Evolutionary conservation across 306 rosid species (phyloP), one percentile per base, ranked within the genome.

Genomic region (Trichosanthes cucumerina): DNA sequence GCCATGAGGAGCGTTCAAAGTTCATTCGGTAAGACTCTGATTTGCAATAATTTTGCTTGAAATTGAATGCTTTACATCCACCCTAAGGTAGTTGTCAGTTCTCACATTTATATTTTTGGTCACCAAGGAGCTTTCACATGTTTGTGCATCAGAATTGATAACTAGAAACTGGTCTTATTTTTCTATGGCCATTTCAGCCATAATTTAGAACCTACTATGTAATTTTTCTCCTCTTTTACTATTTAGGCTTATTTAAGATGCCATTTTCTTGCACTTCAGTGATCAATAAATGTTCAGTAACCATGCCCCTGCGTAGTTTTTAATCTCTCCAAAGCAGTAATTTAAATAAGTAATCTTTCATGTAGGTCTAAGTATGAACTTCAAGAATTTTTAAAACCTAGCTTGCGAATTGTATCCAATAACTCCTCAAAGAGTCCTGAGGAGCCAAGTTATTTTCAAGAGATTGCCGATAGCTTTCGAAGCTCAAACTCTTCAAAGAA

Each of bases 331-430:
- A 53, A 38, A 41, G 41, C 5, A 8, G 39, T 77, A 38, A 43
- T 52, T 26, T 60, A 59, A 50, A 15, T 78, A 13, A 19, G 26
- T 18, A 44, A 39, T 83, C 74, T 80, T 80, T 80, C 41, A 38
- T 85, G 82, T 82, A 95, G 99, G 87, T 86, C 96, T 65, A 95
- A 95, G 79, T 95, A 95, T 84, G 99, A 95, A 85, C 76, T 80
- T 69, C 99, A 95, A 86, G 96, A 87, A 73, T 95, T 95, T 85
- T 81, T 95, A 88, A 95, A 95, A 85, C 96, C 98, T 24, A 88
- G 93, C 85, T 83, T 95, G 93, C 92, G 99, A 79, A 92, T 95
- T 82, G 77, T 82, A 52, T 90, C 92, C 39, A 73, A 60, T 78
- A 44, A 85, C 74, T 83, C 98, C 41, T 80, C 87, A 79, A 87